Evolutionary conservation across 345 rosid genomes (phyloP), one percentile per base, ranked within the genome.

Genomic region (Microthlaspi erraticum): DNA sequence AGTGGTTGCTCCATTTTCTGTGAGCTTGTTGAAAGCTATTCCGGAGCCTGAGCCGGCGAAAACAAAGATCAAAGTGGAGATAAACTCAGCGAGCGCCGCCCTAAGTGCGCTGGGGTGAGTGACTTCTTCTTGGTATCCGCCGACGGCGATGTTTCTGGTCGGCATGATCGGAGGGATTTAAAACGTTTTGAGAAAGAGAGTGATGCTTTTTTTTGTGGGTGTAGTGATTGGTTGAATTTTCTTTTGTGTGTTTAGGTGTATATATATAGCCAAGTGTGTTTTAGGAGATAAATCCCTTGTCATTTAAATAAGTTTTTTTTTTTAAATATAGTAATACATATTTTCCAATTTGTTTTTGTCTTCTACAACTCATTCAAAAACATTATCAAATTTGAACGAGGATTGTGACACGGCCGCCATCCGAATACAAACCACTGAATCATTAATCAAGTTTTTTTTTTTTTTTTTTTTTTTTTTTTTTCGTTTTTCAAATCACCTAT

Each of bases 31-130:
- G 73, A 83, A 92, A 66, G 98, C 98, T 78, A 92, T 89, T 7
- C 98, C 96, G 1, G 98, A 92, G 33, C 98, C 98, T 79, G 85
- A 84, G 0, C 98, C 98, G 16, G 98, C 94, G 54, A 92, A 87
- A 42, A 92, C 98, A 16, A 92, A 92, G 69, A 92, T 89, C 46
- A 92, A 78, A 68, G 88, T 82, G 11, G 96, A 88, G 77, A 92
- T 78, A 72, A 92, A 92, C 89, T 92, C 98, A 50, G 98, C 98
- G 68, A 92, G 75, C 2, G 88, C 94, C 26, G 91, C 92, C 66
- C 69, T 89, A n/a, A 86, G 83, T 68, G 91, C 82, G 60, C 79
- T 82, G 0, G 98, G 98, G 33, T 83, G 91, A 37, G 83, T 67
- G 16, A 91, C 83, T 78, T 92, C 98, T 11, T 60, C 72, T 54